These are phyloP conservation scores for Voacanga thouarsii DNA, from an alignment of 257 asterid species.

Conservation along the genomic window DNA sequence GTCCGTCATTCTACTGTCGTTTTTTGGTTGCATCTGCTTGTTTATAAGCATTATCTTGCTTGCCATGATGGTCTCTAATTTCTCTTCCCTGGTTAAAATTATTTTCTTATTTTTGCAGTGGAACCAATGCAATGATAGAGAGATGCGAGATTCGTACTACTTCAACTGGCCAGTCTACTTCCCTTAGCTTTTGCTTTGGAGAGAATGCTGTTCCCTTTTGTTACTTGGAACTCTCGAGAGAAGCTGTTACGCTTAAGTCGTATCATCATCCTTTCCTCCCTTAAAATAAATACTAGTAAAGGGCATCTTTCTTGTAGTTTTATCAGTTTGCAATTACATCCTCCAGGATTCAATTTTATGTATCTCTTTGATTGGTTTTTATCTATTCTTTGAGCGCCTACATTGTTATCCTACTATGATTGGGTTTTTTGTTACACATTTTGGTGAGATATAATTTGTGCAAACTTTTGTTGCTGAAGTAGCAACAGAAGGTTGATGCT, in stretches of 20 bases:
- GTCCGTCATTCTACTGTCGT: background rate
- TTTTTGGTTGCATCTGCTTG: background rate
- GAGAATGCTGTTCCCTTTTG: background rate
- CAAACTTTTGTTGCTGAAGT: background rate
- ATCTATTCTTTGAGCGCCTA: background rate
- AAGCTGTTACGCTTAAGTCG: background rate
- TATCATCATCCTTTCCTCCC: background rate
- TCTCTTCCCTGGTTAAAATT: background rate
- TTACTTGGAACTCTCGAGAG: too few relatives aligned
- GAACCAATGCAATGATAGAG: slow-evolving; percentile 57
- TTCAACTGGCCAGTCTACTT: slow-evolving; percentile 89
- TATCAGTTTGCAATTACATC: background rate
- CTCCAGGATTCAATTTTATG: background rate
- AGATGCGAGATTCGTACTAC: slow-evolving; percentile 73
- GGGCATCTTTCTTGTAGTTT: background rate
- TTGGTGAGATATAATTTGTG: background rate
- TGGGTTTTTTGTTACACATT: background rate
- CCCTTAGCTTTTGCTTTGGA: slow-evolving; percentile 13
- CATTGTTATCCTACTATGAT: background rate
- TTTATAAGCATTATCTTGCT: background rate
- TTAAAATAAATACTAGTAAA: background rate
- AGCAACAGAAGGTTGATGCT: background rate
- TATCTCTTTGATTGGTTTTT: background rate
- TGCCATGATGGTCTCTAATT: background rate
- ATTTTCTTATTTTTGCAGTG: slow-evolving; percentile 51